Conservation (phyloP, 306 rosid species). For the Lagenaria siceraria region DNA sequence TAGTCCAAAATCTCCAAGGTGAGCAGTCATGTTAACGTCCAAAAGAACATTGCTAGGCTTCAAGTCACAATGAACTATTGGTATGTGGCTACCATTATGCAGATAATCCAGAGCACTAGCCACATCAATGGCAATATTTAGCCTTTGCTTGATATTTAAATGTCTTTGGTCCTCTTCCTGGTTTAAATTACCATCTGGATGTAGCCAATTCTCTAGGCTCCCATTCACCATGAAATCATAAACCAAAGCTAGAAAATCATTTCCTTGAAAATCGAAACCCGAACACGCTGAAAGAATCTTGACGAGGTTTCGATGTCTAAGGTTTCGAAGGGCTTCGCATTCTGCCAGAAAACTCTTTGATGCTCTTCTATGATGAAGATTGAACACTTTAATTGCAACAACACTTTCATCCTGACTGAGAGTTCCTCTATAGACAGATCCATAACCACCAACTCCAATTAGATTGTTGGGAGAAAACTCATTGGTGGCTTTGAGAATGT, state of each 20-base stretch:
- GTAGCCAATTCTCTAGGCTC: constrained; percentile 64
- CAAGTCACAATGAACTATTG: constrained; percentile 11
- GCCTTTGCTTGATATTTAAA: not conserved
- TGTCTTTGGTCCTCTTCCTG: not conserved
- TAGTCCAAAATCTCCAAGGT: constrained; percentile 11
- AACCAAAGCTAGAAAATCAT: constrained; percentile 48
- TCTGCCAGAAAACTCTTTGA: constrained; percentile 13
- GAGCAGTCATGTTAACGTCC: constrained; percentile 4
- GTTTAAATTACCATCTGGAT: constrained; percentile 18
- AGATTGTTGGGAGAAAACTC: constrained; percentile 17
- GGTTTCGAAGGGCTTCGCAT: constrained; percentile 12
- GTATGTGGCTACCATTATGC: not conserved
- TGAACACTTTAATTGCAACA: constrained; percentile 22
- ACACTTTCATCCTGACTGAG: not conserved
- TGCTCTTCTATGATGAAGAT: constrained; percentile 2
- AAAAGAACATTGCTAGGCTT: constrained; percentile 15
- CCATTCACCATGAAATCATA: constrained; percentile 49
- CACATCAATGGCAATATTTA: constrained; percentile 38
- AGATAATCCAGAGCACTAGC: constrained; percentile 10
- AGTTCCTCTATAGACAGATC: constrained; percentile 18
- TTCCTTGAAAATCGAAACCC: constrained; percentile 22
- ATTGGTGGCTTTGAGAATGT: constrained; percentile 16
- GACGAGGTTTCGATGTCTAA: constrained; percentile 15
- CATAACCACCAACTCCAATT: constrained; percentile 20
- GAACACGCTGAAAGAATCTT: constrained; percentile 8